Evolutionary conservation across 2,329 filamentous ascomycete genomes (phyloP), one percentile per base, ranked within the genome.

Genomic region (Torrubiella hemipterigena): DNA sequence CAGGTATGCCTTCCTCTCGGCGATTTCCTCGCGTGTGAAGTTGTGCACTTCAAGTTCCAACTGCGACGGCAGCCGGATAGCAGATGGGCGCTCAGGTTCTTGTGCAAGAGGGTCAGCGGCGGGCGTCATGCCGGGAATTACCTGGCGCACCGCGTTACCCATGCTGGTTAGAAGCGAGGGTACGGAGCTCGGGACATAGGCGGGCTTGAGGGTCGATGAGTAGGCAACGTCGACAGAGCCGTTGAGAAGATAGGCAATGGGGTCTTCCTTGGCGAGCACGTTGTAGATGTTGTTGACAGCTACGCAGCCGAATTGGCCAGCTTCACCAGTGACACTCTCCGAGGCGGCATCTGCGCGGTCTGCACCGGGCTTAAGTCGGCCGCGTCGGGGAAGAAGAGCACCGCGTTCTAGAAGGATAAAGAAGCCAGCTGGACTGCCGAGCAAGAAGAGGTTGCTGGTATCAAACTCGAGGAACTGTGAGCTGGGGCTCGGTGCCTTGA

Each of bases 271-370:
- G 23, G 72, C 62, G 49, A 96, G 73, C 40, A 98, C 72, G 47
- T 98, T 98, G 64, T 96, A 98, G 34, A 98, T 71, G 51, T 96
- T 98, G 58, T 96, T 85, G 2, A 96, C 81, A 1, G 89, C 84
- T 17, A 96, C 63, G 52, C 91, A 96, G 13, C 91, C 91, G 51
- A 93, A 94, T 6, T 66, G 73, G 18, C 83, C 86, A 13, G 68
- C 68, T 24, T 85, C 73, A n/a, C 81, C 82, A n/a, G 79, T 80
- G 19, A 96, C 70, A 6, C 64, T 59, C 21, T 54, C 53, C 6
- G 67, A 65, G 11, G 66, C 56, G 14, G 57, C 55, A 41, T 85
- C 78, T 13, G 68, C 69, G 1, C 63, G 56, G 38, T 87, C 76
- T 14, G 77, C 75, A 5, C 80, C 83, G 0, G 82, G 75, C 47